These are phyloP conservation scores for Plantago major DNA, from an alignment of 257 asterid species.

Conservation along the genomic window DNA sequence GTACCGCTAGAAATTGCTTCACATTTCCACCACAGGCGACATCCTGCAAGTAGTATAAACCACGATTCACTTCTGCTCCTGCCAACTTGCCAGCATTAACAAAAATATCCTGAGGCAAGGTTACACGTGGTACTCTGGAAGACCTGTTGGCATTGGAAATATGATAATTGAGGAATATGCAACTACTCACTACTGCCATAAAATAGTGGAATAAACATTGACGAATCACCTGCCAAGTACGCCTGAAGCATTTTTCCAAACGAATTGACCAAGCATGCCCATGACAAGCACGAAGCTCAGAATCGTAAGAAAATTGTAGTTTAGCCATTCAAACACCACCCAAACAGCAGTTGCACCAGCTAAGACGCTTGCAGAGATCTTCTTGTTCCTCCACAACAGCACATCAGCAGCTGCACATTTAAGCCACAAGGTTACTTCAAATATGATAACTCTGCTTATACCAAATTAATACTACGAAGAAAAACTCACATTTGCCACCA, in stretches of 20 bases:
- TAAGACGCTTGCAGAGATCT: slow-evolving; percentile 62
- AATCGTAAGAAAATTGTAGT: slow-evolving; percentile 68
- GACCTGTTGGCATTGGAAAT: slow-evolving; percentile 32
- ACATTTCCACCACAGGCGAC: slow-evolving; percentile 54
- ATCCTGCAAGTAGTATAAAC: slow-evolving; percentile 53
- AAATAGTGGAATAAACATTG: not conserved
- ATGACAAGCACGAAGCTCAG: slow-evolving; percentile 47
- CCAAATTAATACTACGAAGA: not conserved
- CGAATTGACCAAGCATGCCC: slow-evolving; percentile 54
- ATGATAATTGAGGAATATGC: slow-evolving; percentile 13
- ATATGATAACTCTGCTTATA: not conserved
- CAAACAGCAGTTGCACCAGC: slow-evolving; percentile 60
- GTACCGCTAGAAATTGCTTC: slow-evolving; percentile 64
- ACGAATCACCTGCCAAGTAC: slow-evolving; percentile 36
- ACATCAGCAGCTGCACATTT: slow-evolving; percentile 71
- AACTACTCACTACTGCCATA: slow-evolving; percentile 12
- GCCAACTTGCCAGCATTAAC: slow-evolving; percentile 44
- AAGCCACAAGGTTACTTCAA: not conserved
- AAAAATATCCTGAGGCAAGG: slow-evolving; percentile 51
- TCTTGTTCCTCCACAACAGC: slow-evolving; percentile 86
- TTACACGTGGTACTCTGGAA: slow-evolving; percentile 51
- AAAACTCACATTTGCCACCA: slow-evolving; percentile 74
- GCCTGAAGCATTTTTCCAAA: slow-evolving; percentile 61
- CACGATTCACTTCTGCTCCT: slow-evolving; percentile 52
- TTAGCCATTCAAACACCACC: slow-evolving; percentile 87